These are phyloP conservation scores for Plectosphaerella cucumerina DNA, from an alignment of 2,329 filamentous ascomycete species.

Conservation along the genomic window DNA sequence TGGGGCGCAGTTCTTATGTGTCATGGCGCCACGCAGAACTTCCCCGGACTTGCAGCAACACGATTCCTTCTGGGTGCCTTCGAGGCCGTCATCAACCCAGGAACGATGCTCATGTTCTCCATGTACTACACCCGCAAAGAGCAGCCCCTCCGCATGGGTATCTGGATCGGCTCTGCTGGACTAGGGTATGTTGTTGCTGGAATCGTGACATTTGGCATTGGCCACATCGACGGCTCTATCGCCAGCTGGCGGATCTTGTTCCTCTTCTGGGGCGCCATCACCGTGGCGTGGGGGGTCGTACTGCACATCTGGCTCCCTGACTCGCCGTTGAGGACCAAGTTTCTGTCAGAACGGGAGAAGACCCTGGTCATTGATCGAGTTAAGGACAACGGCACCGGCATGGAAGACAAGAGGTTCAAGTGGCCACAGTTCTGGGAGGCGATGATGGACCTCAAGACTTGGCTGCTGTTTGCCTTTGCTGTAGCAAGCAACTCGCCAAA, in stretches of 20 bases:
- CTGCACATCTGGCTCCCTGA: constrained; percentile 55
- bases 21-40: too few species aligned
- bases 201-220: neutral
- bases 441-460: constrained; percentile 62
- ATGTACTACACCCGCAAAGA: neutral
- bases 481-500: constrained; percentile 72
- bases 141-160: neutral
- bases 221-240: neutral
- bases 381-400: constrained; percentile 55
- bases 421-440: constrained; percentile 44
- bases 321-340: constrained; percentile 67
- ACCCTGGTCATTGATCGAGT: constrained; percentile 58
- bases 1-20: too few species aligned
- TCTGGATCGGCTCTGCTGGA: neutral
- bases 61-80: constrained; percentile 68
- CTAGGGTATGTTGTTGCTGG: neutral
- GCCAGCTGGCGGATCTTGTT: neutral
- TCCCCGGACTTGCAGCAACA: too few species aligned
- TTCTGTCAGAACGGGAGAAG: constrained; percentile 64
- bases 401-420: constrained; percentile 51
- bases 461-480: constrained; percentile 60
- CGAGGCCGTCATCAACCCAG: neutral
- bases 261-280: neutral
- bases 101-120: neutral
- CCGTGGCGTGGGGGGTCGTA: neutral